A percentile compares a stretch with the other conserved stretches of the same genome.
These are phyloP conservation scores for Quercus lobata DNA, from an alignment of 331 rosid genomes.

Conservation along the genomic window DNA sequence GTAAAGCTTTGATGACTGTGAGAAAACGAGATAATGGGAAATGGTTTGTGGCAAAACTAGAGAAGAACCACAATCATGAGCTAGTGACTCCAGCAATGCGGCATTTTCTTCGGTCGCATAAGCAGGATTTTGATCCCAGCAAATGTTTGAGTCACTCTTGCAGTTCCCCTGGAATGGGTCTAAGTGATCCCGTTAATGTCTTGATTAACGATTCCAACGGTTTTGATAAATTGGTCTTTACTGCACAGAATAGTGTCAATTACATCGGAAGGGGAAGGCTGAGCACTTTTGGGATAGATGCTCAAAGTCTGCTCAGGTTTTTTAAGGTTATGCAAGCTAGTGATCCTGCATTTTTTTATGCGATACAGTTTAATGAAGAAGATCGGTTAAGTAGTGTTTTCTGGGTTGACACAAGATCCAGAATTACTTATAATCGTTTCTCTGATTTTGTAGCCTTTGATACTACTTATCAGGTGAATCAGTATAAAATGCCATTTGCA, in stretches of 20 bases:
- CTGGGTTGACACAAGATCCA: conserved; percentile 21
- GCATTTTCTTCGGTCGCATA: conserved; percentile 23
- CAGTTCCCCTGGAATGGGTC: conserved; percentile 4
- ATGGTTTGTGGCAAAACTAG: conserved; percentile 21
- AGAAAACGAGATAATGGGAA: conserved; percentile 13
- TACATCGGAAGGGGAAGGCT: conserved; percentile 11
- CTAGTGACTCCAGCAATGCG: conserved; percentile 17
- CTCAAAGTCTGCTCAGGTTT: conserved; percentile 16
- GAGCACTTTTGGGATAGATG: conserved; percentile 27
- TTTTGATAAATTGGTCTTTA: conserved; percentile 1
- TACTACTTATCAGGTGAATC: conserved; percentile 21
- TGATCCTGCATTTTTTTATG: conserved; percentile 12
- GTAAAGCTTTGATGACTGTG: conserved; percentile 18
- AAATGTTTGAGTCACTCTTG: conserved; percentile 13
- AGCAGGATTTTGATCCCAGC: conserved; percentile 8
- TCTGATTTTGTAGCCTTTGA: conserved; percentile 14
- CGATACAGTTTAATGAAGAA: conserved; percentile 22
- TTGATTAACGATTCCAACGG: conserved; percentile 4
- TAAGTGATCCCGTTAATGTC: neutral
- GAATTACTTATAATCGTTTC: conserved; percentile 15
- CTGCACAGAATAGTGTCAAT: conserved; percentile 13
- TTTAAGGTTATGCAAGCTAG: conserved; percentile 23
- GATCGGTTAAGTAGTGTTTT: conserved; percentile 17
- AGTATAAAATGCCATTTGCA: conserved; percentile 21
- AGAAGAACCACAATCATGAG: conserved; percentile 19